Evolutionary conservation across 2,329 filamentous ascomycete species (phyloP).

Genomic region (Westerdykella sp.): DNA sequence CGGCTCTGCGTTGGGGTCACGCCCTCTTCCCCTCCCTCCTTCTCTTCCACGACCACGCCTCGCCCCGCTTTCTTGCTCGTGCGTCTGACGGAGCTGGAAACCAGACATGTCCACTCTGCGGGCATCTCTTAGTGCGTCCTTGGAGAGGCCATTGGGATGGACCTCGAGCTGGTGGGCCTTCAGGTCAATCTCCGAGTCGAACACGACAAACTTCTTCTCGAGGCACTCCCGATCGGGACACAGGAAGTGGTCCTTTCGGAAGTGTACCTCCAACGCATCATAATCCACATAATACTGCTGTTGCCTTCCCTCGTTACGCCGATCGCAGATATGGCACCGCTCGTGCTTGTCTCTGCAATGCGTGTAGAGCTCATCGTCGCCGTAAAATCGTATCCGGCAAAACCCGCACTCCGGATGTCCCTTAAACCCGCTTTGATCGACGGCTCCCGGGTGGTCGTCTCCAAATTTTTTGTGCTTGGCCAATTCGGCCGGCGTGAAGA

Average conservation of each 20-base stretch:
- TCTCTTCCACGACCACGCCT: slow-evolving; percentile 37
- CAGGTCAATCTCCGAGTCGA: slow-evolving; percentile 87
- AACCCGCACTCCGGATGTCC: slow-evolving; percentile 94
- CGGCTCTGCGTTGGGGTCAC: slow-evolving; percentile 81
- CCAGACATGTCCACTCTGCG: slow-evolving; percentile 78
- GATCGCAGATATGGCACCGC: slow-evolving; percentile 88
- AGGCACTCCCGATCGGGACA: slow-evolving; percentile 81
- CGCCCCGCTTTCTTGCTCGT: slow-evolving; percentile 56
- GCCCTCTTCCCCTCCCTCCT: slow-evolving; percentile 57
- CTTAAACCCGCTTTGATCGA: slow-evolving; percentile 92
- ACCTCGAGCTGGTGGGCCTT: slow-evolving; percentile 86
- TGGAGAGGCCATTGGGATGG: slow-evolving; percentile 74
- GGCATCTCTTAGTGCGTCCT: slow-evolving; percentile 76
- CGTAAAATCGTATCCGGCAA: slow-evolving; percentile 87
- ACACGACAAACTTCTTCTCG: slow-evolving; percentile 97
- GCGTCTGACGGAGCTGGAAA: slow-evolving; percentile 73
- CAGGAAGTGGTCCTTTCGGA: slow-evolving; percentile 77
- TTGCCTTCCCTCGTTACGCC: slow-evolving; percentile 54
- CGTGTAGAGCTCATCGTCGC: slow-evolving; percentile 87
- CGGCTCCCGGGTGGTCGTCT: slow-evolving; percentile 81
- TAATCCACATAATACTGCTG: slow-evolving; percentile 93
- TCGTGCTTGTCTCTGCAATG: slow-evolving; percentile 95
- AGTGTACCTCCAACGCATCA: slow-evolving; percentile 77
- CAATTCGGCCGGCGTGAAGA: slow-evolving; percentile 76
- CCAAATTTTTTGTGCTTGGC: slow-evolving; percentile 84